phyloP scores from a whole-genome alignment of 140 eudicot genomes.

The Bidens hawaiensis region DNA sequence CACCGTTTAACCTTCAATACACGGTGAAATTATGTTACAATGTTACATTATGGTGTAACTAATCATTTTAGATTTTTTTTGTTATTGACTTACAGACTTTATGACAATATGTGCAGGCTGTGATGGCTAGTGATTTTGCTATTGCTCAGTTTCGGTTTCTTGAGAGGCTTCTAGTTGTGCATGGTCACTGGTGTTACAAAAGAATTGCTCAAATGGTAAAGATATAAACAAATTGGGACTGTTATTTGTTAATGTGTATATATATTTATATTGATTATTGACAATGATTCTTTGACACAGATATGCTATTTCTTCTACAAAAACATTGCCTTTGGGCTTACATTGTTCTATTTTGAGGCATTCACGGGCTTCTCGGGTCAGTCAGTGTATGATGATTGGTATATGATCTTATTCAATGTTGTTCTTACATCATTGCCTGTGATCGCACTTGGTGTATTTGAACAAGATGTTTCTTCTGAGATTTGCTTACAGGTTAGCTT shows the following conservation, averaged over 20 bases:
- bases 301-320: too few relatives aligned
- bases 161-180: slow-evolving; percentile 94
- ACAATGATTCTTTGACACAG: too few relatives aligned
- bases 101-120: slow-evolving; percentile 62
- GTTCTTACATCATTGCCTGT: slow-evolving; percentile 94
- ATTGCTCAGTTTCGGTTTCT: too few relatives aligned
- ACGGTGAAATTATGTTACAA: background rate
- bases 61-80: background rate
- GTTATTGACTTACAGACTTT: slow-evolving; percentile 14
- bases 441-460: slow-evolving; percentile 91
- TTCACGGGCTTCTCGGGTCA: slow-evolving; percentile 93
- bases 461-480: slow-evolving; percentile 92
- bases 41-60: background rate
- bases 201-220: slow-evolving; percentile 95
- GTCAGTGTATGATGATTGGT: slow-evolving; percentile 88
- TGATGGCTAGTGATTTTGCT: slow-evolving; percentile 98
- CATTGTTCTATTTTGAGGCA: slow-evolving; percentile 95
- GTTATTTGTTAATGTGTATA: background rate
- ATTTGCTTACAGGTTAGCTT: slow-evolving; percentile 85
- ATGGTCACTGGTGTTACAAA: slow-evolving; percentile 98
- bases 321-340: slow-evolving; percentile 95
- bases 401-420: slow-evolving; percentile 78
- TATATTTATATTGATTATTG: too few relatives aligned
- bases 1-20: background rate
- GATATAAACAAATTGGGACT: background rate